Percentiles rank a stretch among this genome's conserved stretches.
Evolutionary conservation across 495 filamentous ascomycete genomes (phyloP).

Genomic region (Penicillium lividum): DNA sequence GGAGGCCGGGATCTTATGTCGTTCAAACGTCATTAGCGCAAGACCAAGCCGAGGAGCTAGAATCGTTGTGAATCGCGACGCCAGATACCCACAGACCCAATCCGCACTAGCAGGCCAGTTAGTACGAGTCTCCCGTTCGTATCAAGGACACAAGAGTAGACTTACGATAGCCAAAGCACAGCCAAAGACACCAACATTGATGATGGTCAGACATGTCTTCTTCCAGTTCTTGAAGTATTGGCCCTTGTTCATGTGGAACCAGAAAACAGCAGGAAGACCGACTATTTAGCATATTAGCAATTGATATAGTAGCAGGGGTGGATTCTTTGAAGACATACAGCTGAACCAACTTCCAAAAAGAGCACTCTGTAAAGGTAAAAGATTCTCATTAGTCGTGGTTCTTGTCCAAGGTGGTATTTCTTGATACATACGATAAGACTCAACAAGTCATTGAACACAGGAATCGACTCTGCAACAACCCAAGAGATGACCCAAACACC

Average conservation of each 20-base stretch:
- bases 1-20: constrained; percentile 7
- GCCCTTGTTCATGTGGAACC: constrained; percentile 43
- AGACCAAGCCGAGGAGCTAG: constrained; percentile 30
- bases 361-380: constrained; percentile 27
- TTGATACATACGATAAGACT: constrained; percentile 43
- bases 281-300: constrained; percentile 18
- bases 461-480: constrained; percentile 72
- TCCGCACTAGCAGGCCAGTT: constrained; percentile 33
- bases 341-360: constrained; percentile 47
- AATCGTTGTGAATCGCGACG: constrained; percentile 36
- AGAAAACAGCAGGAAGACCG: constrained; percentile 43
- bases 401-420: not conserved
- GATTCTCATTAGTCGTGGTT: constrained; percentile 8
- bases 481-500: constrained; percentile 63
- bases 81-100: constrained; percentile 44
- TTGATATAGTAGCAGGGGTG: not conserved
- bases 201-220: constrained; percentile 36
- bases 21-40: constrained; percentile 35
- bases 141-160: not conserved
- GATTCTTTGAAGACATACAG: constrained; percentile 24
- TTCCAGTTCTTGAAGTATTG: constrained; percentile 29
- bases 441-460: constrained; percentile 68
- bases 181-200: constrained; percentile 34
- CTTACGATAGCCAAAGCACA: constrained; percentile 41
- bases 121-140: not conserved